Evolutionary conservation across 345 rosid species (phyloP), one percentile per base, ranked within the genome.

Genomic region (Isatis tinctoria): DNA sequence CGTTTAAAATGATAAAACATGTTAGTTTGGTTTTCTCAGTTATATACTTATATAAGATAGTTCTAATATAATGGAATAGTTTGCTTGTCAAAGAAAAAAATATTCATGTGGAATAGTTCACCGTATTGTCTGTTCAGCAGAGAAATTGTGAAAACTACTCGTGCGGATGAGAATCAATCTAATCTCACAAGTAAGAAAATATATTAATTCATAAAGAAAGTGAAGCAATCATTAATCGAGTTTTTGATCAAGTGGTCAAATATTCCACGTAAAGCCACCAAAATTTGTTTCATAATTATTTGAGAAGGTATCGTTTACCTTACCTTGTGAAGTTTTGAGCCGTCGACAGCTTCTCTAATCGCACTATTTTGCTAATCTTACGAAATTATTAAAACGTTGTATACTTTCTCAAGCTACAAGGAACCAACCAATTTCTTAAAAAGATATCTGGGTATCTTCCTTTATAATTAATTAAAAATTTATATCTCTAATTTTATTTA

Each of bases 81-180:
- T 10, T 48, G 27, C 10, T 10, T 48, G 13, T 4, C 2, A 18
- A 20, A 48, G 18, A 48, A 3, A 36, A 0, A 8, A 3, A 47
- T 33, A 33, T 33, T 35, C 1, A 8, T 35, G 9, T 48, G 9
- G 57, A 11, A 24, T 51, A 51, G 13, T 51, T 22, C 4, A 51
- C 56, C 22, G 30, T 48, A 4, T 12, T 20, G 28, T 2, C 56
- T 22, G 56, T 43, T 28, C 53, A 39, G 33, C 44, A 35, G 44
- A 60, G 9, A 63, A 17, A 54, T 24, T 45, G 39, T 45, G 78
- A 74, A 74, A 65, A 74, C 67, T 16, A 74, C 60, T 74, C 52
- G 73, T 57, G 73, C 33, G 72, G 78, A 58, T 58, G 58, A 61
- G 66, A 57, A 45, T 74, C 53, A 49, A 41, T 43, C 4, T 64